phyloP scores from a whole-genome alignment of 2,329 filamentous ascomycete species.

The Paraphoma chrysanthemicola region DNA sequence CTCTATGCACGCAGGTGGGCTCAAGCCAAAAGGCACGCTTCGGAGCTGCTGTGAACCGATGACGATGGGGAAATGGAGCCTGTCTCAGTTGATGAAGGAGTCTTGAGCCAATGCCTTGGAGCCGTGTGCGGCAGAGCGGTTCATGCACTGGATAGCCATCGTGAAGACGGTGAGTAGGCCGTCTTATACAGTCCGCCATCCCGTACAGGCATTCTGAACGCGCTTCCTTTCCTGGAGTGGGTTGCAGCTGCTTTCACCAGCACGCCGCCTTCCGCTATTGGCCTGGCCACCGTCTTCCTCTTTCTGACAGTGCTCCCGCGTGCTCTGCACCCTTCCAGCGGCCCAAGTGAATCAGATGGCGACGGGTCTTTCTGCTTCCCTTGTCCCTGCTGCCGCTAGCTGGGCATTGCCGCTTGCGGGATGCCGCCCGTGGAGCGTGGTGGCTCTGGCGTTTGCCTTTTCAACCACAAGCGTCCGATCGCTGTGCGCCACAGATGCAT shows the following conservation, averaged over 20 bases:
- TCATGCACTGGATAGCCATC: slow-evolving; percentile 30
- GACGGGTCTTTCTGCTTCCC: slow-evolving; percentile 22
- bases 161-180: slow-evolving; percentile 33
- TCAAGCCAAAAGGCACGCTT: slow-evolving; percentile 9
- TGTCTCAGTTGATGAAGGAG: slow-evolving; percentile 35
- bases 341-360: slow-evolving; percentile 35
- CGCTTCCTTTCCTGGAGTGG: slow-evolving; percentile 40
- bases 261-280: slow-evolving; percentile 43
- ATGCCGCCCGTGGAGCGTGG: slow-evolving; percentile 22
- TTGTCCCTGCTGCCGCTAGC: slow-evolving; percentile 19
- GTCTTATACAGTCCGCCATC: slow-evolving; percentile 42
- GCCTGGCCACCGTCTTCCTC: slow-evolving; percentile 38
- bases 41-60: slow-evolving; percentile 26
- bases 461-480: slow-evolving; percentile 25
- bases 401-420: slow-evolving; percentile 13
- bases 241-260: slow-evolving; percentile 40
- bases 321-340: slow-evolving; percentile 33
- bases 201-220: slow-evolving; percentile 20
- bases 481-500: slow-evolving; percentile 27
- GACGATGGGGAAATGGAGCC: slow-evolving; percentile 16
- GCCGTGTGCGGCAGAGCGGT: slow-evolving; percentile 31
- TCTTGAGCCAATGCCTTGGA: slow-evolving; percentile 35
- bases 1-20: slow-evolving; percentile 13
- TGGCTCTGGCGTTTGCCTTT: slow-evolving; percentile 18
- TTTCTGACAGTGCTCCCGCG: slow-evolving; percentile 30